Conservation (phyloP, 345 rosid species). For the Heritiera fomes region DNA sequence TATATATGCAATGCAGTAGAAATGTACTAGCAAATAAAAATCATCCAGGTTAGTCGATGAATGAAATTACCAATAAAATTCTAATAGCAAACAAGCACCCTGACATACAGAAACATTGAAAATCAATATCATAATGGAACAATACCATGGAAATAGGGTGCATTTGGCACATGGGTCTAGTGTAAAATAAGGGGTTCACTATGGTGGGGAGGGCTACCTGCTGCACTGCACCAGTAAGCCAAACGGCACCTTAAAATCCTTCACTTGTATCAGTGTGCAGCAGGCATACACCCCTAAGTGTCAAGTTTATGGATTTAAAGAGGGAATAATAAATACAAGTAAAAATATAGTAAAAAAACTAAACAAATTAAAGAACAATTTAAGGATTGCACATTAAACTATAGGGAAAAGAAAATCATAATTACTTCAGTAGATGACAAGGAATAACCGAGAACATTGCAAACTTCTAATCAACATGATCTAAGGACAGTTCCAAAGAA, state of each 20-base stretch:
- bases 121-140: neutral
- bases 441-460: neutral
- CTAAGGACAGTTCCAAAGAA: neutral
- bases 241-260: neutral
- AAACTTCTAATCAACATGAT: slow-evolving; percentile 6
- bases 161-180: neutral
- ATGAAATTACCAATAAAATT: slow-evolving; percentile 21
- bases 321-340: neutral
- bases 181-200: neutral
- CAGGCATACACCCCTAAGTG: neutral
- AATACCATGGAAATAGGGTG: neutral
- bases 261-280: neutral
- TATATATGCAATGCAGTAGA: neutral
- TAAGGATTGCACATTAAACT: neutral
- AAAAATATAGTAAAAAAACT: neutral
- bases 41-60: neutral
- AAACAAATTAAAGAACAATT: neutral
- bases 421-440: neutral
- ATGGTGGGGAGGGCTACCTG: neutral
- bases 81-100: slow-evolving; percentile 10
- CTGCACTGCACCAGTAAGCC: neutral
- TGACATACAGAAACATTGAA: neutral
- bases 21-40: neutral
- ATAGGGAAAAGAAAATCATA: neutral
- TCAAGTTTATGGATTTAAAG: slow-evolving; percentile 4